Evolutionary conservation across 2,329 filamentous ascomycete genomes (phyloP).

Genomic region (Xylariales sp.): DNA sequence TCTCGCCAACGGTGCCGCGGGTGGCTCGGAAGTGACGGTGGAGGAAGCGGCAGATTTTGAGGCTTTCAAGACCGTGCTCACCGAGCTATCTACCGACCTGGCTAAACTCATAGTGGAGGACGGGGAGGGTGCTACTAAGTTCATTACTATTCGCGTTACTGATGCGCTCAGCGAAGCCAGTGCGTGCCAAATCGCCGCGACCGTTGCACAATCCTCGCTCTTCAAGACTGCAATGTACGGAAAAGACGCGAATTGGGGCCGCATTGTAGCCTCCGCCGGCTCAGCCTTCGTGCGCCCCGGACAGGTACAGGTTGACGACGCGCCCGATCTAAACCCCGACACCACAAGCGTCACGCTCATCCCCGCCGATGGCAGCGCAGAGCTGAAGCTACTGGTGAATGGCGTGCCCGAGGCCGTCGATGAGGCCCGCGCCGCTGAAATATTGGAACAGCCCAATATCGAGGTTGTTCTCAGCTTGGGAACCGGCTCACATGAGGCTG

Average conservation of each 20-base stretch:
- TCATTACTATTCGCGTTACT: slow-evolving; percentile 89
- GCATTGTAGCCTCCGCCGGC: slow-evolving; percentile 93
- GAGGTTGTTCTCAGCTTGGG: slow-evolving; percentile 82
- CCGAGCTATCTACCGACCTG: slow-evolving; percentile 82
- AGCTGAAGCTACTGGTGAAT: slow-evolving; percentile 80
- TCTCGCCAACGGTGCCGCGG: slow-evolving; percentile 94
- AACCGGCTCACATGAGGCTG: slow-evolving; percentile 74
- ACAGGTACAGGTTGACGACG: slow-evolving; percentile 65
- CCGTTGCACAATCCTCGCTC: slow-evolving; percentile 89
- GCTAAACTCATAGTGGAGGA: slow-evolving; percentile 95
- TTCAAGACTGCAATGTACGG: slow-evolving; percentile 98
- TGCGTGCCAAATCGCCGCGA: slow-evolving; percentile 83
- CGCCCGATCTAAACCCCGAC: slow-evolving; percentile 71
- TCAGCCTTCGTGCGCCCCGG: slow-evolving; percentile 69
- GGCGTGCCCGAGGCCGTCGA: slow-evolving; percentile 85
- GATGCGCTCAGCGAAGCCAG: slow-evolving; percentile 76
- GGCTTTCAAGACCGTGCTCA: slow-evolving; percentile 78
- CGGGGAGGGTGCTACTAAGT: slow-evolving; percentile 97
- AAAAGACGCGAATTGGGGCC: slow-evolving; percentile 98
- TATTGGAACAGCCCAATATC: slow-evolving; percentile 80
- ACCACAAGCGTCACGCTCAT: slow-evolving; percentile 83
- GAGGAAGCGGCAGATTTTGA: slow-evolving; percentile 70
- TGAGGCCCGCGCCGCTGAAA: slow-evolving; percentile 80
- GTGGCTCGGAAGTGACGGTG: slow-evolving; percentile 71
- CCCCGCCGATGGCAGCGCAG: slow-evolving; percentile 78